Evolutionary conservation across 208 protist species (phyloP), one percentile per base, ranked within the genome.

Genomic region (Trypanosomatidae sp.): DNA sequence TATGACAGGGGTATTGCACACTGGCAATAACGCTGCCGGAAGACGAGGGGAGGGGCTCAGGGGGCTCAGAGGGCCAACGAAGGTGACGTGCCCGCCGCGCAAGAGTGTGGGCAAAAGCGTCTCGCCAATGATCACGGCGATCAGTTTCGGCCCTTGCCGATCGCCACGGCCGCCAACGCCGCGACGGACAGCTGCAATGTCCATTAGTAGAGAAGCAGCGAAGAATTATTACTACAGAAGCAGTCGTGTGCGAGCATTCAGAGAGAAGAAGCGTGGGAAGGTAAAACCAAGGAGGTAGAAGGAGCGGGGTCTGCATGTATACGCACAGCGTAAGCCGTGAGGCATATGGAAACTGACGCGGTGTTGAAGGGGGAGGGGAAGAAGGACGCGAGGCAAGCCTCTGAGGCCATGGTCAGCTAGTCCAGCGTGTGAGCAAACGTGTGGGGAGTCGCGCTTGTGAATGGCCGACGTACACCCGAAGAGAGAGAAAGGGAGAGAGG

Each of bases 1-100:
- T 73, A 97, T 94, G 36, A 97, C 53, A 0, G 90, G 88, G 28
- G 90, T 95, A 75, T 97, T 94, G 82, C 90, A 94, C 10, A 97
- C 73, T 4, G 88, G 90, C 65, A 97, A 78, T n/a, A 97, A 78
- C 44, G 92, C 89, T 36, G 87, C 91, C 10, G 92, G 92, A 6
- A 93, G 67, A 12, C 75, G 58, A 22, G 75, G 46, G 8, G 85
- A 86, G 19, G 89, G 91, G 33, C 84, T 72, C n/a, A 95, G 69
- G 70, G 90, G 92, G 41, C 72, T 88, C 9, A 96, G 81, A 10
- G 86, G 87, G 41, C 85, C 77, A n/a, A 76, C 59, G 0, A 76
- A 60, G 9, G 71, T 69, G 17, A 58, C 49, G 47, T 68, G 53
- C 28, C 70, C 71, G 43, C 66, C 62, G 46, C 66, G 66, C 69